Percentiles rank a stretch among this genome's conserved stretches.
Conservation (phyloP, 495 filamentous ascomycete genomes). For the Lasiosphaeris hirsuta region DNA sequence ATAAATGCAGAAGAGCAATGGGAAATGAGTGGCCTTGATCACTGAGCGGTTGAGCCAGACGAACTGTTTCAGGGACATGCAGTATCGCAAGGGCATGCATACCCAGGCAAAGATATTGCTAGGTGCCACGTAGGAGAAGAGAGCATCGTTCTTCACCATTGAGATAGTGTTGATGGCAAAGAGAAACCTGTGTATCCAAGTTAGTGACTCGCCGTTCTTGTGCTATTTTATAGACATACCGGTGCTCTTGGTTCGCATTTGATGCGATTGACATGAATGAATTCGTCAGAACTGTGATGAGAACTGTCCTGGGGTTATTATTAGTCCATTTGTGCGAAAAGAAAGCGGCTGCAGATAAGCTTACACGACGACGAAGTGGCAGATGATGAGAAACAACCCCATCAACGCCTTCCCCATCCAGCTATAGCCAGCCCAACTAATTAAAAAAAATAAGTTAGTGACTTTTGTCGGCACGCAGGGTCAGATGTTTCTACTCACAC, state of each 20-base stretch:
- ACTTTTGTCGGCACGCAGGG: neutral
- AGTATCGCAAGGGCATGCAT: constrained; percentile 71
- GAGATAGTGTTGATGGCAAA: constrained; percentile 94
- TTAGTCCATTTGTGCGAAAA: constrained; percentile 1
- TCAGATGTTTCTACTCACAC: constrained; percentile 35
- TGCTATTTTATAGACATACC: constrained; percentile 38
- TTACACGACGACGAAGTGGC: constrained; percentile 86
- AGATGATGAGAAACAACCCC: constrained; percentile 82
- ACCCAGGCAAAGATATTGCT: constrained; percentile 87
- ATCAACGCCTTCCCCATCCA: constrained; percentile 69
- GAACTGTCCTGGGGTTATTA: constrained; percentile 55
- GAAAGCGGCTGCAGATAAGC: constrained; percentile 3
- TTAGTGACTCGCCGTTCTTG: neutral
- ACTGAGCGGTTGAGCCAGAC: constrained; percentile 77
- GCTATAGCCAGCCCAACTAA: constrained; percentile 75
- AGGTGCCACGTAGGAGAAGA: constrained; percentile 89
- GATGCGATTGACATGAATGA: constrained; percentile 91
- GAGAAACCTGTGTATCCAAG: constrained; percentile 53
- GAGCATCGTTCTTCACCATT: constrained; percentile 90
- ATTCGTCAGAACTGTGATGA: constrained; percentile 90
- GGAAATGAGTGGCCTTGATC: constrained; percentile 88
- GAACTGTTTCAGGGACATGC: constrained; percentile 74
- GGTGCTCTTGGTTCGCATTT: constrained; percentile 88
- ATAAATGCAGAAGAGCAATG: constrained; percentile 79
- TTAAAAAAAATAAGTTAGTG: constrained; percentile 45